These are phyloP conservation scores for Hypsizygus marmoreus DNA, from an alignment of 768 basidiomycete species.

Conservation along the genomic window DNA sequence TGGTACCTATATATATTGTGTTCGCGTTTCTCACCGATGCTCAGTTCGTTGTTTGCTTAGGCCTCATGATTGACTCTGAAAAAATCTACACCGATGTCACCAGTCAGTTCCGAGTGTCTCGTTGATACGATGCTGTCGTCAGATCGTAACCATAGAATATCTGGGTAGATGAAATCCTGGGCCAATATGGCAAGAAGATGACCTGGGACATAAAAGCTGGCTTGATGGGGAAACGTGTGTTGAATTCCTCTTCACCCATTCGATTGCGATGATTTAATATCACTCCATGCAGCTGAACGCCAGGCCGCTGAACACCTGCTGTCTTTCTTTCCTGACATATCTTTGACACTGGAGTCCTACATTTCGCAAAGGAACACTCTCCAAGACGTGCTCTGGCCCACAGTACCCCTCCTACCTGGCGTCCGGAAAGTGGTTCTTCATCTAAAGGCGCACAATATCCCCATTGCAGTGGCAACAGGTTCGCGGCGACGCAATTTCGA, in stretches of 20 bases:
- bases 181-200: conserved; percentile 71
- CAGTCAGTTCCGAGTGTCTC: conserved; percentile 46
- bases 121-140: not conserved
- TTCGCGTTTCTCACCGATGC: no score
- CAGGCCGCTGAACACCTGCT: conserved; percentile 68
- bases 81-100: conserved; percentile 76
- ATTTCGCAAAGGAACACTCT: conserved; percentile 52
- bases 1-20: conserved; percentile 38
- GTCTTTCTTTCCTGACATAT: conserved; percentile 75
- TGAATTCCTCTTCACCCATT: not conserved
- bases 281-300: conserved; percentile 52
- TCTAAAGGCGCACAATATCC: conserved; percentile 64
- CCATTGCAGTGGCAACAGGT: conserved; percentile 83
- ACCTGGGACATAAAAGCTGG: conserved; percentile 91
- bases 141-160: conserved; percentile 1
- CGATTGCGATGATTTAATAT: not conserved
- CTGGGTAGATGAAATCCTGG: conserved; percentile 66
- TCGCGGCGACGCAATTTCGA: conserved; percentile 65
- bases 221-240: conserved; percentile 81
- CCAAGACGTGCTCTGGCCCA: conserved; percentile 70
- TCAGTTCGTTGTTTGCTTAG: conserved; percentile 42
- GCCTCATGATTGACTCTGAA: conserved; percentile 78
- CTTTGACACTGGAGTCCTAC: conserved; percentile 64
- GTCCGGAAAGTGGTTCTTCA: conserved; percentile 68
- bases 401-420: conserved; percentile 74